phyloP scores from a whole-genome alignment of 495 filamentous ascomycete genomes.

The Trichoderma gamsii region DNA sequence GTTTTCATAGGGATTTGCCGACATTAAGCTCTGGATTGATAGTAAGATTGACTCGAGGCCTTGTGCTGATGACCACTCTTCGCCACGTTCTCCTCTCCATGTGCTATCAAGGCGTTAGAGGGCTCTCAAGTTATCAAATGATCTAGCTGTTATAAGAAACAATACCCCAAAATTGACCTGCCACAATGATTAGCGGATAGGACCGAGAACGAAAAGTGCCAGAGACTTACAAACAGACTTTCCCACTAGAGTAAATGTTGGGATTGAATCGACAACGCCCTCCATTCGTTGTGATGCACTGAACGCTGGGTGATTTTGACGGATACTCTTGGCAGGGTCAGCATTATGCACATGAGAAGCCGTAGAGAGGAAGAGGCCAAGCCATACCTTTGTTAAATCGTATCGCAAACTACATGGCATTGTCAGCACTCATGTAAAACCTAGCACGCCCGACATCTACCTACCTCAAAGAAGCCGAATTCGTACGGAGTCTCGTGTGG shows the following conservation, averaged over 20 bases:
- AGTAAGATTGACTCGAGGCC: conserved; percentile 90
- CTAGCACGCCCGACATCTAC: conserved; percentile 15
- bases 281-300: conserved; percentile 74
- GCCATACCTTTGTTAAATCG: conserved; percentile 59
- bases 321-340: conserved; percentile 64
- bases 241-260: conserved; percentile 88
- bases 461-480: conserved; percentile 92
- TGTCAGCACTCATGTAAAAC: conserved; percentile 23
- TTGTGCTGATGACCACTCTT: conserved; percentile 95
- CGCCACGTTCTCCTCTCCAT: conserved; percentile 82
- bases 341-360: conserved; percentile 18
- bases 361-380: not conserved
- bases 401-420: conserved; percentile 49
- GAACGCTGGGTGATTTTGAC: conserved; percentile 69
- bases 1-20: conserved; percentile 88
- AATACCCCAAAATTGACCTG: conserved; percentile 88
- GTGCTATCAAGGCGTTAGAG: conserved; percentile 56
- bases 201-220: not conserved
- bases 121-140: conserved; percentile 13
- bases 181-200: conserved; percentile 18
- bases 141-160: not conserved
- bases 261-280: conserved; percentile 90
- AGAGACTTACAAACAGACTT: conserved; percentile 72
- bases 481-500: conserved; percentile 95
- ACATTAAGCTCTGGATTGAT: conserved; percentile 95